phyloP scores from a whole-genome alignment of 2,329 filamentous ascomycete species.

The Calonectria crousiana region DNA sequence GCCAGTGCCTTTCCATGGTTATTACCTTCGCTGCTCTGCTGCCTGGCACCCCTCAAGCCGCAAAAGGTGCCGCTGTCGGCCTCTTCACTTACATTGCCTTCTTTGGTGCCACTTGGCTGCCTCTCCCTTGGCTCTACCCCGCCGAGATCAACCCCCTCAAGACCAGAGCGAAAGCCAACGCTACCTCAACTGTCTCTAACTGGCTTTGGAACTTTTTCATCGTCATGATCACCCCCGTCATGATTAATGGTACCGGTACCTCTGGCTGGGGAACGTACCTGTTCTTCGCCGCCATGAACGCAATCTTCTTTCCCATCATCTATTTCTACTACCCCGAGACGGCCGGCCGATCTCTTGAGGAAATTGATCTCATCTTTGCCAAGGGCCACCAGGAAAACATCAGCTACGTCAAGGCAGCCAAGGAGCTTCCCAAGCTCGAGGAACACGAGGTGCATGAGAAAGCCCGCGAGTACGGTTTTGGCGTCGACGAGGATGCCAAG shows the following conservation, averaged over 20 bases:
- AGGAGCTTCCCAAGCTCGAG: conserved; percentile 66
- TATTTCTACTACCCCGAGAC: conserved; percentile 60
- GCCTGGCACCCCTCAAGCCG: conserved; percentile 69
- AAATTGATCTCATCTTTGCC: conserved; percentile 71
- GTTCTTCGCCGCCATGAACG: conserved; percentile 66
- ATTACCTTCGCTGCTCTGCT: conserved; percentile 73
- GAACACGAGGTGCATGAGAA: conserved; percentile 66
- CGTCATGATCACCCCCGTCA: conserved; percentile 74
- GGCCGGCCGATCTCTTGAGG: conserved; percentile 60
- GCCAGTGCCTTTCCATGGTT: conserved; percentile 70
- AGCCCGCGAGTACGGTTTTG: conserved; percentile 29
- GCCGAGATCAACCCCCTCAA: conserved; percentile 66
- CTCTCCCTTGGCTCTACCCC: conserved; percentile 71
- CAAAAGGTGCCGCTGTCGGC: conserved; percentile 76
- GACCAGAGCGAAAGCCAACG: conserved; percentile 60
- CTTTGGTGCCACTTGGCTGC: conserved; percentile 75
- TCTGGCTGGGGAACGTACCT: conserved; percentile 61
- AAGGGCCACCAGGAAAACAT: conserved; percentile 71
- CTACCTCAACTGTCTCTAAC: conserved; percentile 71
- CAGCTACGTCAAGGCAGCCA: conserved; percentile 68
- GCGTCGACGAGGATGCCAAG: neutral
- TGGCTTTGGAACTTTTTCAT: conserved; percentile 65
- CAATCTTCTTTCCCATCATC: conserved; percentile 63
- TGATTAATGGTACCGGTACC: conserved; percentile 65
- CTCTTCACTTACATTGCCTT: conserved; percentile 78